Conservation (phyloP, 1,284 basidiomycete species). For the Amylostereum areolatum region DNA sequence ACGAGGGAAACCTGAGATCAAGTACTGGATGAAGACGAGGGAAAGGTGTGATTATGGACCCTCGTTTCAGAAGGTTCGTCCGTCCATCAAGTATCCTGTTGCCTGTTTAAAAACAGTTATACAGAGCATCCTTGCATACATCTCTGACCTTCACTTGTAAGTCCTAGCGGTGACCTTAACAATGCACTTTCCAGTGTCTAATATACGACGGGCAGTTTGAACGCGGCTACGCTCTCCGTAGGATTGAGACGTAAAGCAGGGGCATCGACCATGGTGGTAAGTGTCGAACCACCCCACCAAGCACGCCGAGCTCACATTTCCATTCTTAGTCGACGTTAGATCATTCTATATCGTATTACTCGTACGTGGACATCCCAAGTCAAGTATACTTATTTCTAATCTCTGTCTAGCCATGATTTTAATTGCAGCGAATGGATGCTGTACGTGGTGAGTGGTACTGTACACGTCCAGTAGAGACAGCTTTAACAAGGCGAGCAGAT, state of each 20-base stretch:
- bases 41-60: conserved; percentile 61
- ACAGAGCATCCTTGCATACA: conserved; percentile 82
- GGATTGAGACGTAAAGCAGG: no score
- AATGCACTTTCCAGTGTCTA: conserved; percentile 1
- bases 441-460: conserved; percentile 54
- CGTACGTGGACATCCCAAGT: conserved; percentile 33
- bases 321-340: conserved; percentile 68
- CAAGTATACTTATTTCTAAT: not conserved
- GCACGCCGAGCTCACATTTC: not conserved
- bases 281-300: no score
- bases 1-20: conserved; percentile 47
- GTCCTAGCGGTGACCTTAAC: conserved; percentile 42
- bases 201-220: not conserved
- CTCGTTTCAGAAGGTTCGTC: conserved; percentile 72
- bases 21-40: conserved; percentile 81
- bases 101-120: not conserved
- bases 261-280: no score
- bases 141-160: conserved; percentile 81
- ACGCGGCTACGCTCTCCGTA: no score
- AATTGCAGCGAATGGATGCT: conserved; percentile 78
- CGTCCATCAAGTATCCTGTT: not conserved
- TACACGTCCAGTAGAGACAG: not conserved
- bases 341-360: conserved; percentile 82
- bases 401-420: conserved; percentile 55
- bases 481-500: conserved; percentile 35